These are phyloP conservation scores for Aquilaria sinensis DNA, from an alignment of 345 rosid genomes.

Conservation along the genomic window DNA sequence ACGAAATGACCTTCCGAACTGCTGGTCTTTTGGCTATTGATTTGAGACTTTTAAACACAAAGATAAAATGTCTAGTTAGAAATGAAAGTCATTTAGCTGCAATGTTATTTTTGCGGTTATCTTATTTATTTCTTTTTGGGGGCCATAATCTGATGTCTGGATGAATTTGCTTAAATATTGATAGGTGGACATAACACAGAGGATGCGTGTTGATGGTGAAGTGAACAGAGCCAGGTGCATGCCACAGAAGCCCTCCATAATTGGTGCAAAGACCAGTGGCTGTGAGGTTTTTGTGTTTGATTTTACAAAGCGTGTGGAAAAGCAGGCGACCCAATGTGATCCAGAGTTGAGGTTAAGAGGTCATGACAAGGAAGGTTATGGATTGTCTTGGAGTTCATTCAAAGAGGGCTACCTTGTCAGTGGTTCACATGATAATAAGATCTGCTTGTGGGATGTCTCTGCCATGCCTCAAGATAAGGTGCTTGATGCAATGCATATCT, in stretches of 20 bases:
- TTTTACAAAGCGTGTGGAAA: slow-evolving; percentile 44
- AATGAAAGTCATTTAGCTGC: not conserved
- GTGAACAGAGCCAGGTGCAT: slow-evolving; percentile 87
- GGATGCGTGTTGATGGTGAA: slow-evolving; percentile 82
- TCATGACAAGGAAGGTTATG: slow-evolving; percentile 92
- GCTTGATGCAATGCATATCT: slow-evolving; percentile 56
- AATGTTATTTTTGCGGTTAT: not conserved
- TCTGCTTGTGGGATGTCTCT: slow-evolving; percentile 87
- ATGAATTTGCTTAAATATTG: slow-evolving; percentile 9
- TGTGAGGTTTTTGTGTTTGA: slow-evolving; percentile 78
- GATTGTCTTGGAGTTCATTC: slow-evolving; percentile 85
- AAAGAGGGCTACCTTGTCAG: slow-evolving; percentile 84
- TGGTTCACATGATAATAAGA: slow-evolving; percentile 78
- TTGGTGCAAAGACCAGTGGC: slow-evolving; percentile 80
- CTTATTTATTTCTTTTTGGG: not conserved
- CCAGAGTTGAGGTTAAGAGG: slow-evolving; percentile 86
- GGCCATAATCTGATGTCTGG: not conserved
- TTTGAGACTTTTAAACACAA: not conserved
- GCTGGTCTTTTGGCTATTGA: not conserved
- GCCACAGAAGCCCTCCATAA: slow-evolving; percentile 70
- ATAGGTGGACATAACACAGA: slow-evolving; percentile 77
- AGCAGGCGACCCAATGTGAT: slow-evolving; percentile 42
- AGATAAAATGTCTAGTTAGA: not conserved
- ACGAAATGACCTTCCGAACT: slow-evolving; percentile 13
- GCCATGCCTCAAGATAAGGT: slow-evolving; percentile 49